A percentile compares a stretch with the other conserved stretches of the same genome.
These are phyloP conservation scores for Mycena galericulata DNA, from an alignment of 768 basidiomycete species.

Conservation along the genomic window DNA sequence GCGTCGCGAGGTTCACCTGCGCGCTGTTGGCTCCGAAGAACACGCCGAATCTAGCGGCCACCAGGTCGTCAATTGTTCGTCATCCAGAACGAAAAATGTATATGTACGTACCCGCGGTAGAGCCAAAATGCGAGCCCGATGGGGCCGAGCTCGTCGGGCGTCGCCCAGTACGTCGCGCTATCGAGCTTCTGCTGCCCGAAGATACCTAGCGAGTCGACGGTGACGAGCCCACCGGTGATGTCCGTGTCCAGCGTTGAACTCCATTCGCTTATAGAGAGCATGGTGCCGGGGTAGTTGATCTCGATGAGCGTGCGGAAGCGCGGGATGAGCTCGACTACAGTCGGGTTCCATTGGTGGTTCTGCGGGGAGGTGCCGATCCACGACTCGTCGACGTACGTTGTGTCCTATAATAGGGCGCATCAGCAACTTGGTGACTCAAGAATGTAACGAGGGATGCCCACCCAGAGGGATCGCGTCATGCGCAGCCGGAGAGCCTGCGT, in stretches of 20 bases:
- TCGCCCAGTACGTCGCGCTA: slow-evolving; percentile 65
- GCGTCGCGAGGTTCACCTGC: slow-evolving; percentile 57
- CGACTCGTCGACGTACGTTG: slow-evolving; percentile 65
- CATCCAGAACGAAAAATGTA: background rate
- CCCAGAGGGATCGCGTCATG: slow-evolving; percentile 65
- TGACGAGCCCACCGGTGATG: slow-evolving; percentile 64
- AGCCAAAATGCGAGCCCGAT: slow-evolving; percentile 68
- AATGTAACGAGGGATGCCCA: slow-evolving; percentile 33
- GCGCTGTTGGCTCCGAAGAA: slow-evolving; percentile 58
- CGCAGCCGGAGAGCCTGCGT: slow-evolving; percentile 64
- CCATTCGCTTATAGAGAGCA: slow-evolving; percentile 67
- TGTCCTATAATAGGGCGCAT: slow-evolving; percentile 46
- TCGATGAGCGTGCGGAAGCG: slow-evolving; percentile 63
- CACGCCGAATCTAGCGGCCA: slow-evolving; percentile 52
- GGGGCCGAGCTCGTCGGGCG: slow-evolving; percentile 60
- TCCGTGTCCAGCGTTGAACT: slow-evolving; percentile 61
- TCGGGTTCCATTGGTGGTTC: slow-evolving; percentile 61
- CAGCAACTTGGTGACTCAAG: background rate
- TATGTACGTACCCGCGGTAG: slow-evolving; percentile 62
- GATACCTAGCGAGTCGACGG: slow-evolving; percentile 64
- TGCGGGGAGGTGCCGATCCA: slow-evolving; percentile 59
- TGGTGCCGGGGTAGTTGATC: slow-evolving; percentile 65
- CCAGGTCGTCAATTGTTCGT: background rate
- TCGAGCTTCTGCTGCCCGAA: slow-evolving; percentile 64
- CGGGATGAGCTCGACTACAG: slow-evolving; percentile 58